Percentiles rank a stretch among this genome's conserved stretches.
These are phyloP conservation scores for Citrus hindsii DNA, from an alignment of 345 rosid genomes.

Conservation along the genomic window DNA sequence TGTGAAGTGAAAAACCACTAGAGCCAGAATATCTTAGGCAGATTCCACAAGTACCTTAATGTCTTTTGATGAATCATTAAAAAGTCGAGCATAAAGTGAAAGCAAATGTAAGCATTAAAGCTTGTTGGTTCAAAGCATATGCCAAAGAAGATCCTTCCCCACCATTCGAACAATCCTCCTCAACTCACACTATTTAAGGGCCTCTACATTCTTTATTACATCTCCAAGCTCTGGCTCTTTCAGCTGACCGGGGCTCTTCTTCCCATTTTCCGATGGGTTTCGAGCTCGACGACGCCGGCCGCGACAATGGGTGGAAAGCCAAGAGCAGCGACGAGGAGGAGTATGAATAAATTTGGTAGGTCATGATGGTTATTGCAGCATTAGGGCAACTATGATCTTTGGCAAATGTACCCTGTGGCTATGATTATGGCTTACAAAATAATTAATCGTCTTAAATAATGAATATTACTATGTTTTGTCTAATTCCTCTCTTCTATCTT, in stretches of 20 bases:
- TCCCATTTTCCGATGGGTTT: constrained; percentile 2
- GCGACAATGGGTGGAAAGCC: neutral
- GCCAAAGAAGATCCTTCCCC: constrained; percentile 37
- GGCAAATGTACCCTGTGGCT: constrained; percentile 22
- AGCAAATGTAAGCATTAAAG: neutral
- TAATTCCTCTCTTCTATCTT: too few relatives aligned
- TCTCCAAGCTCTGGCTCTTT: neutral
- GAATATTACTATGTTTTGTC: neutral
- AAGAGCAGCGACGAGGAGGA: neutral
- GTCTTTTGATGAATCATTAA: neutral
- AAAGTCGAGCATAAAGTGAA: constrained; percentile 11
- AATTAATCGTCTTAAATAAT: neutral
- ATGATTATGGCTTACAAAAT: neutral
- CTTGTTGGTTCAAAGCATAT: constrained; percentile 31
- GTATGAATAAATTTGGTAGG: constrained; percentile 5
- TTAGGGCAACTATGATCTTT: constrained; percentile 47
- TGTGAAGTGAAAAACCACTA: constrained; percentile 3
- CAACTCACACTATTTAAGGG: neutral
- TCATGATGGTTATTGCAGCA: constrained; percentile 24
- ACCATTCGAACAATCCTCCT: constrained; percentile 8
- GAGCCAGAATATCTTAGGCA: constrained; percentile 16
- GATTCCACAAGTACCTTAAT: constrained; percentile 28
- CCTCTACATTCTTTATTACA: neutral
- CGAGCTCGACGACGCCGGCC: neutral
- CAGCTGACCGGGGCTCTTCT: neutral